These are phyloP conservation scores for Eucalyptus marginata DNA, from an alignment of 345 rosid species.

Conservation along the genomic window DNA sequence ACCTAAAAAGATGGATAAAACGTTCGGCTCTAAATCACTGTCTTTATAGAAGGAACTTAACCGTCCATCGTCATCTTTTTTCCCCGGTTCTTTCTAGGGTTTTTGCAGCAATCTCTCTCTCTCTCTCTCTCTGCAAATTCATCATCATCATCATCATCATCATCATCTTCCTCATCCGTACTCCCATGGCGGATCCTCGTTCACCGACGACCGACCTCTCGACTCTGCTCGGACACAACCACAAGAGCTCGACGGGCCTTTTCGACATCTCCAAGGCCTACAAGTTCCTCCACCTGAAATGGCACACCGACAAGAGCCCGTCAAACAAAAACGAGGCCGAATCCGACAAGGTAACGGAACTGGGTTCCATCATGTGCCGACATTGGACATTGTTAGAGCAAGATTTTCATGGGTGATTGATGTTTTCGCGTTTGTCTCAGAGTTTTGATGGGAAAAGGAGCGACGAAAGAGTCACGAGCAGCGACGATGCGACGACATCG, in stretches of 20 bases:
- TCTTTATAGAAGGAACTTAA: background rate
- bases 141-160: background rate
- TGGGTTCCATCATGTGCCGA: background rate
- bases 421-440: background rate
- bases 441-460: background rate
- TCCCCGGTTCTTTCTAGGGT: background rate
- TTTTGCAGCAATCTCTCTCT: background rate
- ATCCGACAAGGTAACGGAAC: background rate
- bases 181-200: background rate
- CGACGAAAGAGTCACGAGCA: conserved; percentile 5
- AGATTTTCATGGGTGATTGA: background rate
- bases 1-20: background rate
- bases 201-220: background rate
- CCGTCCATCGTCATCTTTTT: background rate
- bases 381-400: background rate
- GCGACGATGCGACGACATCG: conserved; percentile 8
- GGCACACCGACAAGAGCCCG: conserved; percentile 18
- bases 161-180: background rate
- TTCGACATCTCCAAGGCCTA: conserved; percentile 35
- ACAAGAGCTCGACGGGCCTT: background rate
- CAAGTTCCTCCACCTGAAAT: conserved; percentile 44
- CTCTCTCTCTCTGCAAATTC: background rate
- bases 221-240: background rate
- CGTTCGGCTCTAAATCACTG: background rate
- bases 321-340: conserved; percentile 17